Evolutionary conservation across 148 eudicot species (phyloP), one percentile per base, ranked within the genome.

Genomic region (Camellia japonica): DNA sequence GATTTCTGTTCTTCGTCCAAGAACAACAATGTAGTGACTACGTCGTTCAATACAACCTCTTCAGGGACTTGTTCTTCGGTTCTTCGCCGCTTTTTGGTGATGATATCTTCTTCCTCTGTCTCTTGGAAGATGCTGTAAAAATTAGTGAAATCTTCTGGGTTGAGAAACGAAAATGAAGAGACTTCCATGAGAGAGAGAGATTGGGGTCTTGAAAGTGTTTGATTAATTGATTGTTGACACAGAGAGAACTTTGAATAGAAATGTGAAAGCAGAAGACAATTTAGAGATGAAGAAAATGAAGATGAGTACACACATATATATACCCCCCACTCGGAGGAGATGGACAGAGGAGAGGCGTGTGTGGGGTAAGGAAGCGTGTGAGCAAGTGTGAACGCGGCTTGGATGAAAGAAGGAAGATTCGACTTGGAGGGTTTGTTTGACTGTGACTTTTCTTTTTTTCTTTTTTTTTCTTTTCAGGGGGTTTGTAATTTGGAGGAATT

Each of bases 181-280:
- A 87, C 82, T 84, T 87, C 92, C 92, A 90, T 89, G 56, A 7
- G 44, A 61, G 30, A 38, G 51, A 51, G 6, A 20, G 41, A 73
- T 0, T 12, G 61, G n/a, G 61, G 1, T 30, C 49, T 16, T 47
- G 42, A 9, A 20, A 60, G 66, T 7, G 66, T 19, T 19, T 72
- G 62, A 38, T 0, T 23, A 23, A 23, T 23, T 23, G 30, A 23
- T 23, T 23, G 30, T 23, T 23, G 30, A 23, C 30, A 23, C 0
- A 23, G 30, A 23, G 30, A 23, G 30, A 23, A 23, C 0, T 12
- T 70, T 49, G 64, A 78, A 78, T 58, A 3, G 42, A 60, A 47
- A 80, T 82, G 86, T 87, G 85, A 84, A 82, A 19, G 15, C 58
- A 19, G 15, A 58, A 59, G 54, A 54, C n/a, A 73, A 58, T 54